Base-by-base conservation (phyloP, 2,329 filamentous ascomycete species). In the Fusarium buharicum region DNA sequence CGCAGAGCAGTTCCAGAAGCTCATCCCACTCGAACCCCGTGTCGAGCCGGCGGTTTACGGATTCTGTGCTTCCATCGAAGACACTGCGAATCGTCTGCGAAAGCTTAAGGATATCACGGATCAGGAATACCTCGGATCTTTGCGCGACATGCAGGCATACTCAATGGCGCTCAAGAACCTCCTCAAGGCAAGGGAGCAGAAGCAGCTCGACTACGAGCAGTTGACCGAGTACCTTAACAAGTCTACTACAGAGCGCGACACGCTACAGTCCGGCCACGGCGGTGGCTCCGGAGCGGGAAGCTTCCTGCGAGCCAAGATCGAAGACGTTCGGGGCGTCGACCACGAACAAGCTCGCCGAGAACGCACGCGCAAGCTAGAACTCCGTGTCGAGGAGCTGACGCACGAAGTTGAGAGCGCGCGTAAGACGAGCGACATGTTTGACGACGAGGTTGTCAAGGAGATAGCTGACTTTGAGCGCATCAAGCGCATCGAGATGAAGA, bases 131-230 rank as follows among this genome's bases (percentile, higher is more conserved):
- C 86, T 99, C 2, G 92, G 92, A 66, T 94, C 90, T 51, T 82
- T 99, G 49, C 88, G 93, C 46, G 95, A 99, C 78, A 97, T 98
- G 93, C 91, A 96, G 70, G 90, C 93, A 22, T 99, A 98, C 77
- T 94, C 93, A 65, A 80, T 86, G n/a, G 90, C 93, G 0, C 81
- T 98, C 41, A 96, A 96, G 76, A 84, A 87, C 20, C 87, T 99
- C 6, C 87, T 99, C 63, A 96, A 96, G 76, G 92, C 92, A 2
- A 89, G 95, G 31, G 95, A 99, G 79, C 93, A 96, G 79, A 99
- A 99, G 75, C 95, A 99, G 75, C 89, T 99, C 55, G 95, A 99
- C 79, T 97, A 94, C 72, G 95, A 99, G 78, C 93, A 92, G 65
- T 84, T 99, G 30, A 96, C 93, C 24, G 94, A 98, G 74, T 98